These are phyloP conservation scores for Neonectria hederae DNA, from an alignment of 2,329 filamentous ascomycete species.

Conservation along the genomic window DNA sequence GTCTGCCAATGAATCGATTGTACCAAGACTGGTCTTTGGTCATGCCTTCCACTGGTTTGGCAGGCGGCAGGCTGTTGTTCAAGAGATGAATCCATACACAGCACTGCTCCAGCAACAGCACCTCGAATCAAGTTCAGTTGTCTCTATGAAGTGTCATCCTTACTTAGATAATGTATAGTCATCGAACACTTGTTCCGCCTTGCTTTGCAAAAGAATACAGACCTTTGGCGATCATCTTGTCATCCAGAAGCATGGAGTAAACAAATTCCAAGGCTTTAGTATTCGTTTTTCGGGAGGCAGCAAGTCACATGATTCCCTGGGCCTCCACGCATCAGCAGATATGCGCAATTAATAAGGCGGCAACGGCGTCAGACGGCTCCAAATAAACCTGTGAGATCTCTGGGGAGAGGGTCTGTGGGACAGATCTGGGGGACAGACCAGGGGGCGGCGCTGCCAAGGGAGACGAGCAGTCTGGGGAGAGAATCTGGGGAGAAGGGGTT, in stretches of 20 bases:
- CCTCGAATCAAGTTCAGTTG: background rate
- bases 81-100: no score
- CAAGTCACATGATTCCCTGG: background rate
- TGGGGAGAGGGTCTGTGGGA: constrained; percentile 9
- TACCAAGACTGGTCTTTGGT: no score
- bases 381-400: background rate
- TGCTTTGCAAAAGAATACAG: background rate
- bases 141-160: no score
- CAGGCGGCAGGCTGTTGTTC: no score
- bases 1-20: background rate
- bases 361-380: constrained; percentile 10
- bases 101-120: background rate
- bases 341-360: constrained; percentile 9
- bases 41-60: no score
- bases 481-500: constrained; percentile 10
- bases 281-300: background rate
- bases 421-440: constrained; percentile 16
- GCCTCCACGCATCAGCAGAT: constrained; percentile 8
- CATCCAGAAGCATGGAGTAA: background rate
- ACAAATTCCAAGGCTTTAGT: background rate
- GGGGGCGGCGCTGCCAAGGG: background rate
- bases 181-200: background rate
- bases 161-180: no score
- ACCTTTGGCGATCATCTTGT: background rate
- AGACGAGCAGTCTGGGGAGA: constrained; percentile 9